Base-by-base conservation (phyloP, 1,284 basidiomycete genomes). In the Fomitopsis schrenkii region DNA sequence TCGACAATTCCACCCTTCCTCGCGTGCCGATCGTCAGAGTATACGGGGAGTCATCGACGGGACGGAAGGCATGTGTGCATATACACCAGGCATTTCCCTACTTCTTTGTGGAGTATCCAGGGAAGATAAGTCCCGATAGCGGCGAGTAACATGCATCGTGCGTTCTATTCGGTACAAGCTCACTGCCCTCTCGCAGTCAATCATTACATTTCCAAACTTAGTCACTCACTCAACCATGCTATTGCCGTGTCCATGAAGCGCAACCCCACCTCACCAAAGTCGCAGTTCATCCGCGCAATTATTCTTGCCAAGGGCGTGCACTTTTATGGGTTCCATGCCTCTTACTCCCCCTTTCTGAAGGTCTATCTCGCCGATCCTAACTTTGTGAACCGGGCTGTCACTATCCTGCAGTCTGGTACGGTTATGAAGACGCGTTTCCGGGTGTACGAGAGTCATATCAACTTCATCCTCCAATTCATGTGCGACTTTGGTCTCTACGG, bases 401-500 rank as follows among this genome's bases (percentile, higher is more conserved):
- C 91, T 19, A 84, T 96, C 59, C 74, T 97, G 59, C 86, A 88
- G 62, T 90, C 91, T 22, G 94, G 93, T 26, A 86, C 86, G 5
- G 83, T 97, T 45, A 88, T 97, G 84, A 81, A 83, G 36, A 88
- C 86, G 22, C 84, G 84, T 54, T 93, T 93, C 76, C 82, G 85
- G 62, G 82, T 90, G 7, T 97, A 90, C 73, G 97, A 99, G 75
- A 91, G 90, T 63, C 97, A 99, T 76, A 82, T 98, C 69, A 91
- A 86, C 70, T 98, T 90, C 73, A 79, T 88, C 48, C 80, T 98
- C 28, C 96, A 98, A 75, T 98, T 98, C 77, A 86, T 98, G 84
- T 91, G 91, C 73, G 97, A 99, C 76, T 96, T 94, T 74, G 95
- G 95, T 63, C 80, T 99, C 40, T 97, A 95, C 70, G 97, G 97